phyloP scores from a whole-genome alignment of 208 protist species.

The Lotmaria passim region DNA sequence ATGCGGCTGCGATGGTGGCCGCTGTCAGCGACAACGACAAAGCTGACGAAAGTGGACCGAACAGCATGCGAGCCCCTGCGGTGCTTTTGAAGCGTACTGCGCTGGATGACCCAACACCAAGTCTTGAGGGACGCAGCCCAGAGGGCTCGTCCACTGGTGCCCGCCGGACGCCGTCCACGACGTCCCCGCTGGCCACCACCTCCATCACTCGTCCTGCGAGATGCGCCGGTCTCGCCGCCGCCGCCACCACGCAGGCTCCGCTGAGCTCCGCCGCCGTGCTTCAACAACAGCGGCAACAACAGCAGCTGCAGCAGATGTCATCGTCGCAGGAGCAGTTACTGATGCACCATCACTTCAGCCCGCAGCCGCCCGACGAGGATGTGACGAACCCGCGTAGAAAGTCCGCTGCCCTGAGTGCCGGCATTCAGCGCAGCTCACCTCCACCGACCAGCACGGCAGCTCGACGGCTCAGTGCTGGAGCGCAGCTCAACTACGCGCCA shows the following conservation, averaged over 20 bases:
- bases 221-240: background rate
- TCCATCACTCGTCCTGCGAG: background rate
- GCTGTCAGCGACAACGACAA: background rate
- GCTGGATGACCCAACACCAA: background rate
- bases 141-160: background rate
- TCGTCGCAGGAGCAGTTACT: background rate
- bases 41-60: background rate
- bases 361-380: slow-evolving; percentile 4
- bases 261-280: background rate
- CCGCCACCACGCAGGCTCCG: slow-evolving; percentile 8
- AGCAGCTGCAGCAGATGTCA: background rate
- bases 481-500: background rate
- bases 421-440: background rate
- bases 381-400: background rate
- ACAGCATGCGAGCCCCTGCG: too few species aligned
- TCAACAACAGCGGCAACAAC: slow-evolving; percentile 13
- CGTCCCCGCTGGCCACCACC: background rate
- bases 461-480: background rate
- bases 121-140: background rate
- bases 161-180: background rate
- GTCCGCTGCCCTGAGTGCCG: background rate
- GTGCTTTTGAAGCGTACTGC: too few species aligned
- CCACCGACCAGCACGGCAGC: background rate
- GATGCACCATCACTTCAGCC: background rate
- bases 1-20: background rate